Percentiles rank a stretch among this genome's conserved stretches.
Evolutionary conservation across 2,329 filamentous ascomycete genomes (phyloP).

Genomic region (Ascochyta koolunga): DNA sequence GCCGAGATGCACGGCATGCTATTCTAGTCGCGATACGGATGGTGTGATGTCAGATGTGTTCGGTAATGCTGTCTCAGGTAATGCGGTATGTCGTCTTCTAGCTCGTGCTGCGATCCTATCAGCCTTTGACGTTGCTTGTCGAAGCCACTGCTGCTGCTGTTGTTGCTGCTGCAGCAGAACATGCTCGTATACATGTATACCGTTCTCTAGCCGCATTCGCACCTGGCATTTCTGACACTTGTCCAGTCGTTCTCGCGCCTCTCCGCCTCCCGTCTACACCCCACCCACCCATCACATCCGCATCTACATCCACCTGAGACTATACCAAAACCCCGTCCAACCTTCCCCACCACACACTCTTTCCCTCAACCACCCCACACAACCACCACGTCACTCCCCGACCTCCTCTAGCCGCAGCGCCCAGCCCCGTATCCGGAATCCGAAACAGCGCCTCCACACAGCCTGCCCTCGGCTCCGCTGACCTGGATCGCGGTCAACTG

Average conservation of each 20-base stretch:
- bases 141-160: conserved; percentile 4
- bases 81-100: conserved; percentile 12
- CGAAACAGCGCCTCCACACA: conserved; percentile 7
- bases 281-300: conserved; percentile 8
- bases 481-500: conserved; percentile 21
- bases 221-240: conserved; percentile 14
- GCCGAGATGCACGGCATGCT: conserved; percentile 11
- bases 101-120: conserved; percentile 18
- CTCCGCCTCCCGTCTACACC: background rate
- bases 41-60: conserved; percentile 6
- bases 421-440: conserved; percentile 9
- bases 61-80: conserved; percentile 11
- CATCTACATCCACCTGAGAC: background rate
- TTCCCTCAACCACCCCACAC: background rate
- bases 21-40: conserved; percentile 5
- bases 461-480: conserved; percentile 14
- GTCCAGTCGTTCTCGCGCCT: conserved; percentile 8
- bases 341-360: background rate
- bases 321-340: background rate
- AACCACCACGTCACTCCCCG: conserved; percentile 9
- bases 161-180: background rate
- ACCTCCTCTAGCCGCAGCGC: background rate
- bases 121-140: conserved; percentile 10
- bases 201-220: conserved; percentile 16
- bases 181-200: conserved; percentile 1